phyloP scores from a whole-genome alignment of 2,329 filamentous ascomycete species.

The Allantophomopsis cytisporea region DNA sequence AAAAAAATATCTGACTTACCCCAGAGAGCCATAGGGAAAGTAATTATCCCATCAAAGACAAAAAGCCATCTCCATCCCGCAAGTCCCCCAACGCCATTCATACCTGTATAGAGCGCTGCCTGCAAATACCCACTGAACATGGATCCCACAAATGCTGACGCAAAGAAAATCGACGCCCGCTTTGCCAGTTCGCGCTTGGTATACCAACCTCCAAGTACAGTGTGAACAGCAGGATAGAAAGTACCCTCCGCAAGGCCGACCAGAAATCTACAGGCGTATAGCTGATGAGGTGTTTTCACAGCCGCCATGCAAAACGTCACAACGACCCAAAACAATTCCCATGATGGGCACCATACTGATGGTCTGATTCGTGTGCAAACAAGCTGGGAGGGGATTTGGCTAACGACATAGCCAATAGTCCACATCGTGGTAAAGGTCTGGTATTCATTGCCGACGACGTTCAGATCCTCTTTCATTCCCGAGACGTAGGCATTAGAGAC shows the following conservation, averaged over 20 bases:
- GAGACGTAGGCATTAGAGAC: slow-evolving; percentile 26
- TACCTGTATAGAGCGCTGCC: slow-evolving; percentile 12
- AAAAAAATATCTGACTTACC: slow-evolving; percentile 9
- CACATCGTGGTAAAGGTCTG: slow-evolving; percentile 27
- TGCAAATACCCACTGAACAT: slow-evolving; percentile 27
- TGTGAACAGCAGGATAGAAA: slow-evolving; percentile 20
- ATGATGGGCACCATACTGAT: slow-evolving; percentile 27
- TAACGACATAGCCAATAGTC: slow-evolving; percentile 37
- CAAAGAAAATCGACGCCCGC: slow-evolving; percentile 41
- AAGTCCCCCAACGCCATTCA: slow-evolving; percentile 11
- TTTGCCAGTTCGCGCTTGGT: slow-evolving; percentile 41
- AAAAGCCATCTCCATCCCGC: slow-evolving; percentile 17
- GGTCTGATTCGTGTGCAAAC: slow-evolving; percentile 26
- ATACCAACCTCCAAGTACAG: slow-evolving; percentile 19
- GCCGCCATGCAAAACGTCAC: slow-evolving; percentile 20
- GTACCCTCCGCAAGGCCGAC: slow-evolving; percentile 34
- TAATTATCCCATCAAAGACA: slow-evolving; percentile 15
- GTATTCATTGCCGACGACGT: slow-evolving; percentile 23
- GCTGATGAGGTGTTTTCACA: slow-evolving; percentile 17
- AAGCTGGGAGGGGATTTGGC: slow-evolving; percentile 23
- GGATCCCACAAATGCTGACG: slow-evolving; percentile 38
- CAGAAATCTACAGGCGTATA: slow-evolving; percentile 28
- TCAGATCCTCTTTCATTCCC: slow-evolving; percentile 24
- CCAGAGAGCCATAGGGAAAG: slow-evolving; percentile 9
- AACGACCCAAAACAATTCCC: slow-evolving; percentile 32